phyloP scores from a whole-genome alignment of 306 rosid genomes.

The Arachis hypogaea region DNA sequence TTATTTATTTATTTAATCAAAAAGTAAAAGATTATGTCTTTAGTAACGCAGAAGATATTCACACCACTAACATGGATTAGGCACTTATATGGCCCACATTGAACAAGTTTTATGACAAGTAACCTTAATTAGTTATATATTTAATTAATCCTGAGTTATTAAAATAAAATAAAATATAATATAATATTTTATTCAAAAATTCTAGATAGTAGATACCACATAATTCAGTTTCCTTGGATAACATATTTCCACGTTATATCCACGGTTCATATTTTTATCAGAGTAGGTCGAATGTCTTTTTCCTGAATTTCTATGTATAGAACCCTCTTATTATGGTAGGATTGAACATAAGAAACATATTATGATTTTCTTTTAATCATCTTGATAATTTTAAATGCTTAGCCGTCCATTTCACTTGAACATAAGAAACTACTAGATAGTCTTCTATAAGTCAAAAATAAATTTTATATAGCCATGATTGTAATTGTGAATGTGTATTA shows the following conservation, averaged over 20 bases:
- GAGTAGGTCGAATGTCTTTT: neutral
- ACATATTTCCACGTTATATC: neutral
- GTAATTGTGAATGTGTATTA: no score
- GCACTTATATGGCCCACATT: neutral
- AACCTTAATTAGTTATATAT: neutral
- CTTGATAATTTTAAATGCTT: conserved; percentile 2
- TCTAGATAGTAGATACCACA: neutral
- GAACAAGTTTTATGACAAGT: neutral
- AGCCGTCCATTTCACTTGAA: neutral
- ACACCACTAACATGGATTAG: neutral
- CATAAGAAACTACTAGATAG: neutral
- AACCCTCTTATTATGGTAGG: neutral
- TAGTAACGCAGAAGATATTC: neutral
- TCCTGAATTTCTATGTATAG: neutral
- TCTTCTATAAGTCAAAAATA: no score
- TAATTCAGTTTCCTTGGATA: neutral
- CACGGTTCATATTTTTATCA: neutral
- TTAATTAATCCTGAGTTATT: neutral
- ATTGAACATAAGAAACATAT: neutral
- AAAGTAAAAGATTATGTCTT: neutral
- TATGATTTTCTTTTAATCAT: neutral
- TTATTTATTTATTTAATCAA: neutral
- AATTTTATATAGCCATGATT: no score
- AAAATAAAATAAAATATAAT: neutral
- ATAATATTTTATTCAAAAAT: neutral